phyloP scores from a whole-genome alignment of 2,329 filamentous ascomycete species.

The Chrysosporium queenslandicum region DNA sequence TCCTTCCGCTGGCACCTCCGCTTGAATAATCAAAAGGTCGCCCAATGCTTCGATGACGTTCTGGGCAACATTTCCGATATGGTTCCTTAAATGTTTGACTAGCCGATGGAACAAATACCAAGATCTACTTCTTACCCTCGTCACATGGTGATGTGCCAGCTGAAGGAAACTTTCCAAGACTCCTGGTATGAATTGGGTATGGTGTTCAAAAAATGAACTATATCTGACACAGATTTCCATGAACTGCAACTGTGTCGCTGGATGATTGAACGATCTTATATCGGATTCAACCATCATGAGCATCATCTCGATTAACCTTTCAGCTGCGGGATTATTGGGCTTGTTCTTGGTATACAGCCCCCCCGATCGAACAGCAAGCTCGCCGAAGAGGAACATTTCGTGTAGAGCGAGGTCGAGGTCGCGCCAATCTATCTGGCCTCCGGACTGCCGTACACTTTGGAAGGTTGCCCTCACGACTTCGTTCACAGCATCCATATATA shows the following conservation, averaged over 20 bases:
- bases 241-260: slow-evolving; percentile 86
- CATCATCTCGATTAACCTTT: slow-evolving; percentile 85
- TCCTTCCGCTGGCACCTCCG: slow-evolving; percentile 69
- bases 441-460: slow-evolving; percentile 63
- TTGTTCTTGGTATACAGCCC: slow-evolving; percentile 78
- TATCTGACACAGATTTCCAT: slow-evolving; percentile 98
- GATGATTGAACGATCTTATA: slow-evolving; percentile 75
- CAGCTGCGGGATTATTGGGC: slow-evolving; percentile 66
- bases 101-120: slow-evolving; percentile 97
- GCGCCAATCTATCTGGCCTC: slow-evolving; percentile 75
- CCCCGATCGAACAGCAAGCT: slow-evolving; percentile 79
- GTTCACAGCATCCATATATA: slow-evolving; percentile 83
- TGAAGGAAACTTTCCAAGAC: slow-evolving; percentile 87
- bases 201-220: slow-evolving; percentile 79
- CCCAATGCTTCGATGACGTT: slow-evolving; percentile 82
- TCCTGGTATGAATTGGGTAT: slow-evolving; percentile 68
- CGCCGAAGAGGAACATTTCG: slow-evolving; percentile 93
- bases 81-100: slow-evolving; percentile 72
- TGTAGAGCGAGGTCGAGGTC: slow-evolving; percentile 88
- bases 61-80: slow-evolving; percentile 81
- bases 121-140: slow-evolving; percentile 77
- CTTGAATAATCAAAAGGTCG: slow-evolving; percentile 81
- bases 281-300: slow-evolving; percentile 87
- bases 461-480: slow-evolving; percentile 83
- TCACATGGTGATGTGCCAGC: slow-evolving; percentile 76